Evolutionary conservation across 2,329 filamentous ascomycete genomes (phyloP).

Genomic region (Penicillium vulpinum): DNA sequence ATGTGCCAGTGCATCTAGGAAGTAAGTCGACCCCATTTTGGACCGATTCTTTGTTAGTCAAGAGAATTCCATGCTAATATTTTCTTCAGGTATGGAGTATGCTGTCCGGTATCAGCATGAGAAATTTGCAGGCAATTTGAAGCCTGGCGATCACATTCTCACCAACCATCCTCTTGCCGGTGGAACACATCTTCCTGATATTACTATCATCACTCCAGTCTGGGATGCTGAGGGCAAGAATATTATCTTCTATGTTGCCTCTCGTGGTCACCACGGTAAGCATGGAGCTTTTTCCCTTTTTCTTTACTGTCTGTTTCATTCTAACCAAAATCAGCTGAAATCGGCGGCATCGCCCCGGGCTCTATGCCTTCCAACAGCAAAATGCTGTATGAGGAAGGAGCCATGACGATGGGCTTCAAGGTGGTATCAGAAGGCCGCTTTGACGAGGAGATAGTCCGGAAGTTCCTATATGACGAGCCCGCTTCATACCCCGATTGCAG

Average conservation of each 20-base stretch:
- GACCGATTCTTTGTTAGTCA: background rate
- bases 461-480: conserved; percentile 68
- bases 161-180: conserved; percentile 83
- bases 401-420: conserved; percentile 60
- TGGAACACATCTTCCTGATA: conserved; percentile 79
- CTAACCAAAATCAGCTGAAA: conserved; percentile 58
- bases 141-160: conserved; percentile 77
- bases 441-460: conserved; percentile 68
- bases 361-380: conserved; percentile 69
- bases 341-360: conserved; percentile 77
- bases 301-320: background rate
- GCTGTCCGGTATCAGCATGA: conserved; percentile 76
- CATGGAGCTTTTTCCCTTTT: background rate
- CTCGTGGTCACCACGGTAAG: conserved; percentile 66
- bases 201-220: conserved; percentile 51
- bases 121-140: conserved; percentile 76
- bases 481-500: conserved; percentile 70
- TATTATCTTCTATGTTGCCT: conserved; percentile 66
- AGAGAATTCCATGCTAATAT: background rate
- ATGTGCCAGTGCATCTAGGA: conserved; percentile 77
- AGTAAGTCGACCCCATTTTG: conserved; percentile 66
- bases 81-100: background rate
- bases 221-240: conserved; percentile 29
- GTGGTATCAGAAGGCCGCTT: conserved; percentile 71
- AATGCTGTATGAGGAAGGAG: conserved; percentile 49